These are phyloP conservation scores for Microstroma glucosiphilum DNA, from an alignment of 1,284 basidiomycete genomes.

Conservation along the genomic window DNA sequence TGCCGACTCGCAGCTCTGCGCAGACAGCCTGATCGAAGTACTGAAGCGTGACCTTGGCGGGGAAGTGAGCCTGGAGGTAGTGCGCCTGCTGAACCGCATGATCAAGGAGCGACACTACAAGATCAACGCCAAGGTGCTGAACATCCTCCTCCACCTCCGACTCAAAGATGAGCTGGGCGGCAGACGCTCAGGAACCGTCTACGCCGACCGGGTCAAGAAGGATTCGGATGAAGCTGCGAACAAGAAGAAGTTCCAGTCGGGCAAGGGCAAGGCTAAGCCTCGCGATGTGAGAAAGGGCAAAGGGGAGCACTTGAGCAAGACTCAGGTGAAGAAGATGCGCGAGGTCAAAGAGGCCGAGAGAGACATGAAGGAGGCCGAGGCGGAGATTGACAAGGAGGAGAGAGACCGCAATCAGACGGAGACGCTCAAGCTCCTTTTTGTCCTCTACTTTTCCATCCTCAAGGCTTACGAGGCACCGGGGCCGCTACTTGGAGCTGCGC, in stretches of 20 bases:
- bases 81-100: slow-evolving; percentile 88
- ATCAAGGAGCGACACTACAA: slow-evolving; percentile 87
- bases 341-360: slow-evolving; percentile 39
- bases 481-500: slow-evolving; percentile 74
- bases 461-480: slow-evolving; percentile 72
- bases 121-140: slow-evolving; percentile 80
- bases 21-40: slow-evolving; percentile 70
- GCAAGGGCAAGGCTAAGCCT: slow-evolving; percentile 30
- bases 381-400: slow-evolving; percentile 88
- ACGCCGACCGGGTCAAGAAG: slow-evolving; percentile 53
- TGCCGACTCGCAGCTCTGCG: slow-evolving; percentile 72
- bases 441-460: slow-evolving; percentile 91
- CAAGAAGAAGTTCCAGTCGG: slow-evolving; percentile 58
- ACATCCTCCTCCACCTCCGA: slow-evolving; percentile 76
- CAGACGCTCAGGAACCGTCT: slow-evolving; percentile 64
- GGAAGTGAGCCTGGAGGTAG: slow-evolving; percentile 74
- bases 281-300: slow-evolving; percentile 40
- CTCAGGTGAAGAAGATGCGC: slow-evolving; percentile 40
- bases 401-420: slow-evolving; percentile 86
- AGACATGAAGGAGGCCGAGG: slow-evolving; percentile 63
- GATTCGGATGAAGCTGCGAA: slow-evolving; percentile 45
- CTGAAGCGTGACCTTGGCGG: slow-evolving; percentile 76
- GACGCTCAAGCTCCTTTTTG: slow-evolving; percentile 93
- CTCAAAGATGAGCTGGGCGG: slow-evolving; percentile 75
- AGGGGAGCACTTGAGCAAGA: slow-evolving; percentile 42